These are phyloP conservation scores for Mychonastes homosphaera DNA, from an alignment of 139 green algal species.

Conservation along the genomic window DNA sequence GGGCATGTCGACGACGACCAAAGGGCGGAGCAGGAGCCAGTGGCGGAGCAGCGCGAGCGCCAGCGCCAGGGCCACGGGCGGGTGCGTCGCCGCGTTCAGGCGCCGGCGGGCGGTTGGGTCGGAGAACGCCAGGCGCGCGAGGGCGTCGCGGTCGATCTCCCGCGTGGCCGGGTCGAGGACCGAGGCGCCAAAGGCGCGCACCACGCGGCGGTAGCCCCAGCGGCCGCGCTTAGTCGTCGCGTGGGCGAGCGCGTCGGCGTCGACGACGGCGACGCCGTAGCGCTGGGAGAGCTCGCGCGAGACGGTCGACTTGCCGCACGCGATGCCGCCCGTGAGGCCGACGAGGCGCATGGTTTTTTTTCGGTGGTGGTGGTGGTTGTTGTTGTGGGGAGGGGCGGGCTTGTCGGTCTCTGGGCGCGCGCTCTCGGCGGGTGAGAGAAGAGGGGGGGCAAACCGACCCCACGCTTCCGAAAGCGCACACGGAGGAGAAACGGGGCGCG, in stretches of 20 bases:
- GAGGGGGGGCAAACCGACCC: no score
- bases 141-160: constrained; percentile 46
- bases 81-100: constrained; percentile 64
- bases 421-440: no score
- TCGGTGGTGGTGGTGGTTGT: no score
- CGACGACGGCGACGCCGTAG: constrained; percentile 43
- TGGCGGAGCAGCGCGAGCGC: constrained; percentile 23
- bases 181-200: constrained; percentile 38
- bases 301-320: constrained; percentile 65
- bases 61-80: constrained; percentile 42
- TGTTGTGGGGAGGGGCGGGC: no score
- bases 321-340: constrained; percentile 76
- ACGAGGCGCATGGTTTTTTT: constrained; percentile 81
- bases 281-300: constrained; percentile 18
- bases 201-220: constrained; percentile 51
- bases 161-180: constrained; percentile 35
- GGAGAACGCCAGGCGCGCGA: constrained; percentile 55
- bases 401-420: no score
- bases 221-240: constrained; percentile 27
- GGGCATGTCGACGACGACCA: constrained; percentile 72
- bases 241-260: constrained; percentile 61
- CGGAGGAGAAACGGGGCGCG: no score
- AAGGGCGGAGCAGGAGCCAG: constrained; percentile 32
- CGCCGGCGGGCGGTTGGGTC: constrained; percentile 29
- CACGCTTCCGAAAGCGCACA: no score